A percentile compares a stretch with the other conserved stretches of the same genome.
phyloP scores from a whole-genome alignment of 345 rosid species.

The Aquilaria malaccensis region DNA sequence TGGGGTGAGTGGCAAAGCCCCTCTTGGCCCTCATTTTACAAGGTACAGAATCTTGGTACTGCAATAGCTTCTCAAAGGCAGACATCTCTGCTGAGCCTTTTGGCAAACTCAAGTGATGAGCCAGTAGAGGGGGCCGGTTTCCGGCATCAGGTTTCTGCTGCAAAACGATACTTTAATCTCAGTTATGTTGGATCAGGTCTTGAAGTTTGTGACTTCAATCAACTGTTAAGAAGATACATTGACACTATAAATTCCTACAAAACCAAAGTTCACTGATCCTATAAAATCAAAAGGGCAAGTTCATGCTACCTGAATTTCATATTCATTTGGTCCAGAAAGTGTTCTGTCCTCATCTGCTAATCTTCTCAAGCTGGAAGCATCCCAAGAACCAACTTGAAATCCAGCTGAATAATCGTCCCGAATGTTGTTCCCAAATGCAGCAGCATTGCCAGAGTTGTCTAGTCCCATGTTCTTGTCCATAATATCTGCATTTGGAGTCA shows the following conservation, averaged over 20 bases:
- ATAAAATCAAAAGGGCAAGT: background rate
- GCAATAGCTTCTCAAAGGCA: conserved; percentile 45
- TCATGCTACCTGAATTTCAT: conserved; percentile 44
- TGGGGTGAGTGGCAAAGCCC: conserved; percentile 96
- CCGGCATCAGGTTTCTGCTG: conserved; percentile 38
- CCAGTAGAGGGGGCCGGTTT: conserved; percentile 41
- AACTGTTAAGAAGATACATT: no score
- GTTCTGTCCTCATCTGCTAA: conserved; percentile 42
- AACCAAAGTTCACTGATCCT: background rate
- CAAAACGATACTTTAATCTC: no score
- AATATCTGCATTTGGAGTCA: conserved; percentile 56
- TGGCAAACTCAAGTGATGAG: conserved; percentile 90
- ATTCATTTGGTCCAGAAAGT: conserved; percentile 43
- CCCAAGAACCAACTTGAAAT: conserved; percentile 43
- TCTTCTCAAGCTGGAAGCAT: conserved; percentile 22
- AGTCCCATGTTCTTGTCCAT: conserved; percentile 26
- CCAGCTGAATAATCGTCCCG: background rate
- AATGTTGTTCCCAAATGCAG: conserved; percentile 2
- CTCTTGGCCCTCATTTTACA: conserved; percentile 95
- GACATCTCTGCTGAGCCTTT: conserved; percentile 50
- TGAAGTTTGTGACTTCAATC: no score
- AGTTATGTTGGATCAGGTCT: no score
- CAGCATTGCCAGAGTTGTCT: conserved; percentile 21
- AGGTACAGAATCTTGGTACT: conserved; percentile 72
- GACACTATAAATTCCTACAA: background rate